Evolutionary conservation across 331 rosid species (phyloP).

Genomic region (Ulmus americana): DNA sequence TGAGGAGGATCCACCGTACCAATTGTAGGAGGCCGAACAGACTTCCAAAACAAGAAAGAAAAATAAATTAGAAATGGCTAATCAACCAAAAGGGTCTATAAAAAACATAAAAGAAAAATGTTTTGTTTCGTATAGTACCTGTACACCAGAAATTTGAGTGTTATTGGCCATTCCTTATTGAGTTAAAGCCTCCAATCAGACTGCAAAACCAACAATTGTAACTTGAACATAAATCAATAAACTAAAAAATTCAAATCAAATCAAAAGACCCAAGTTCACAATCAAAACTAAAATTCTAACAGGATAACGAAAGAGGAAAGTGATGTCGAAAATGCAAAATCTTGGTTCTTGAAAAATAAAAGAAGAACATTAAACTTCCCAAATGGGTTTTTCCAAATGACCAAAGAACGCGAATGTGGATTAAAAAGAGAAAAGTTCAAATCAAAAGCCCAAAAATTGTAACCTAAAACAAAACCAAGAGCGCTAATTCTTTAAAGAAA

Average conservation of each 20-base stretch:
- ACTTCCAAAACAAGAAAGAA: constrained; percentile 34
- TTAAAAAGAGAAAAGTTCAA: too few relatives aligned
- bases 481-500: too few relatives aligned
- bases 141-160: constrained; percentile 70
- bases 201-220: constrained; percentile 27
- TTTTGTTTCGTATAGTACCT: constrained; percentile 38
- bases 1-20: constrained; percentile 76
- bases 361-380: too few relatives aligned
- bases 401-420: too few relatives aligned
- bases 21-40: constrained; percentile 61
- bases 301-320: background rate
- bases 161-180: constrained; percentile 57
- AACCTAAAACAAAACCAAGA: too few relatives aligned
- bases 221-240: constrained; percentile 1
- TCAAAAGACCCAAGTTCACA: constrained; percentile 6
- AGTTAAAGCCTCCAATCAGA: constrained; percentile 22
- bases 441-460: too few relatives aligned
- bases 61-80: constrained; percentile 5
- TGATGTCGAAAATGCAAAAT: background rate
- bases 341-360: background rate
- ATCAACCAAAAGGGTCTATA: constrained; percentile 6
- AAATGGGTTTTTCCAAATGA: too few relatives aligned
- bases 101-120: background rate
- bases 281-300: constrained; percentile 1
- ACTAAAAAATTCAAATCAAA: background rate